Evolutionary conservation across 1,284 basidiomycete species (phyloP), one percentile per base, ranked within the genome.

Genomic region (Cutaneotrichosporon mucoides): DNA sequence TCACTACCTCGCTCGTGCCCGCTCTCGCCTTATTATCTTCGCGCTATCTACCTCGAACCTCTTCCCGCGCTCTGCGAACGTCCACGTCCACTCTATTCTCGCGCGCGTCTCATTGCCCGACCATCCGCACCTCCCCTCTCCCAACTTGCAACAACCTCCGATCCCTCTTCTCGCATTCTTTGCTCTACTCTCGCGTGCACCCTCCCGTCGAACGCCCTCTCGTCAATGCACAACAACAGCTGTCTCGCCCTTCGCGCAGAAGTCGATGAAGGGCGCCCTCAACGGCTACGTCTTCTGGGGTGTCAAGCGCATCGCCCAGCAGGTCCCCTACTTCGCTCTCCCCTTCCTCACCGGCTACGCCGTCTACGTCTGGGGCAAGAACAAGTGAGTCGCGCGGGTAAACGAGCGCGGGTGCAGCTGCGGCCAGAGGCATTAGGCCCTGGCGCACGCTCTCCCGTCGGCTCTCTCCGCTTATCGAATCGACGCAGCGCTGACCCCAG

Each of bases 241-340:
- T 66, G 71, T 93, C 65, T 93, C 93, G 36, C 88, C 91, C 11
- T 88, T 84, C 81, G 85, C 87, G 73, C 85, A 89, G 70, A 85
- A 85, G 64, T 84, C 89, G 10, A 83, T 88, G 48, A 84, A 85
- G 52, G 82, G 89, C 63, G 84, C 87, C 68, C 76, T 94, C 73
- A 81, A 83, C 57, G 85, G 80, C 68, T 95, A 88, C 82, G 72
- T 93, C 68, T 90, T 93, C 84, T 92, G 93, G 79, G 92, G 91
- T 50, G 88, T 87, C 82, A 83, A 83, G 65, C 87, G 92, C 66
- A 77, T 92, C 51, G 84, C 86, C 56, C 81, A 80, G 43, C 89
- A 94, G 73, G 81, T 86, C 33, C 81, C 89, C 50, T 96, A 92
- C 82, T 91, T 89, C 80, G 80, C 84, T 58, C 76, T 92, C 65